Evolutionary conservation across 2,329 filamentous ascomycete genomes (phyloP).

Genomic region (Alternaria hordeiaustralica): DNA sequence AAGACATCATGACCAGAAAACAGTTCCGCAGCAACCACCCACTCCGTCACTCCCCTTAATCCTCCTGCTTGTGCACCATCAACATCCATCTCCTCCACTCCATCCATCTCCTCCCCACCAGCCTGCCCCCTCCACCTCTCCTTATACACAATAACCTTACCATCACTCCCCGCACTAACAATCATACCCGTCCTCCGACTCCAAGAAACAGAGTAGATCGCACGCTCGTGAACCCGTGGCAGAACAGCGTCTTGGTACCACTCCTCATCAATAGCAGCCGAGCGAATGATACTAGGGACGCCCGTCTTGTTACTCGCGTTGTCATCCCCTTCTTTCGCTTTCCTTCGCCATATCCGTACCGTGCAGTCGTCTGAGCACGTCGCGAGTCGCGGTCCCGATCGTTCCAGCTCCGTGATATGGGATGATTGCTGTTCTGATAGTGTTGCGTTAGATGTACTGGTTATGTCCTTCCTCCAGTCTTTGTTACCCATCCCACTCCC

Average conservation of each 20-base stretch:
- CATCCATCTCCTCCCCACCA: constrained; percentile 35
- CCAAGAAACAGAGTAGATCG: constrained; percentile 87
- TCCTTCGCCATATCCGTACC: constrained; percentile 78
- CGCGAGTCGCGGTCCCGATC: constrained; percentile 66
- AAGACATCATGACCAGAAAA: constrained; percentile 86
- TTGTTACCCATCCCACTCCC: constrained; percentile 45
- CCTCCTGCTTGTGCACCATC: constrained; percentile 14
- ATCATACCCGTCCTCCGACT: constrained; percentile 77
- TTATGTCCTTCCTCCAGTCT: constrained; percentile 24
- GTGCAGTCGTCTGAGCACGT: constrained; percentile 87
- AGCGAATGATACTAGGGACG: constrained; percentile 90
- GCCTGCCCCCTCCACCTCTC: constrained; percentile 20
- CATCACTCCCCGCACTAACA: constrained; percentile 86
- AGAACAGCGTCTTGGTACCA: constrained; percentile 82
- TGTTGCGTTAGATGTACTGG: no score
- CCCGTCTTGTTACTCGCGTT: constrained; percentile 59
- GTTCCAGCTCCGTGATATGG: constrained; percentile 47
- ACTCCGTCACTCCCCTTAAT: constrained; percentile 57
- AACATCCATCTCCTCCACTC: constrained; percentile 11
- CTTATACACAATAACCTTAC: constrained; percentile 34
- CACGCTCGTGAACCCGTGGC: constrained; percentile 76
- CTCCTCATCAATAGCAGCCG: constrained; percentile 73
- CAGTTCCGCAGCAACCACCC: constrained; percentile 73
- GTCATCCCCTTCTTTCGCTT: constrained; percentile 59
- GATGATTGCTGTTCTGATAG: no score